phyloP scores from a whole-genome alignment of 2,329 filamentous ascomycete genomes.

The Graphilbum sp. region DNA sequence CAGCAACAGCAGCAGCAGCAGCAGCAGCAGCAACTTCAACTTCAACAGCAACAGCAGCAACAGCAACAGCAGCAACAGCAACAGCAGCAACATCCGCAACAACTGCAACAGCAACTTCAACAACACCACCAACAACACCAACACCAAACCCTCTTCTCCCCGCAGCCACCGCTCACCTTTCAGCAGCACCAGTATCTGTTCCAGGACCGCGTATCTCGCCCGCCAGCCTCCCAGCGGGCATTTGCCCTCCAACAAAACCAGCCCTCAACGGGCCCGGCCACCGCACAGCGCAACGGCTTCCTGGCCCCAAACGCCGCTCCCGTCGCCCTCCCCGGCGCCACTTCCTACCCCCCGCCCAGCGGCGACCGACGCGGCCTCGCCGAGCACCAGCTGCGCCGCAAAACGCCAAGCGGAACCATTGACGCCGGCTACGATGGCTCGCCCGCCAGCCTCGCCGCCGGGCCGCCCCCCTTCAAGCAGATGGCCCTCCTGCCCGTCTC shows the following conservation, averaged over 20 bases:
- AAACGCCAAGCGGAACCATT: slow-evolving; percentile 88
- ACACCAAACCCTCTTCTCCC: no score
- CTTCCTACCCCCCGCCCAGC: background rate
- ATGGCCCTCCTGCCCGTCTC: slow-evolving; percentile 61
- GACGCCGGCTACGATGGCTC: slow-evolving; percentile 84
- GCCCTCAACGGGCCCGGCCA: no score
- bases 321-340: background rate
- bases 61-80: slow-evolving; percentile 5
- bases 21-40: slow-evolving; percentile 7
- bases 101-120: slow-evolving; percentile 11
- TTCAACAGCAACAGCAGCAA: slow-evolving; percentile 5
- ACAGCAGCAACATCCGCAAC: slow-evolving; percentile 1
- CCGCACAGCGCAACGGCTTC: no score
- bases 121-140: background rate
- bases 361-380: slow-evolving; percentile 4
- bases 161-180: no score
- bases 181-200: no score
- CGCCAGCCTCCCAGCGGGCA: no score
- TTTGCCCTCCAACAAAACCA: no score
- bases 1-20: slow-evolving; percentile 9
- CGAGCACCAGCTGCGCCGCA: slow-evolving; percentile 73
- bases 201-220: no score
- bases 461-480: slow-evolving; percentile 68
- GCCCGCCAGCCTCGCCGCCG: slow-evolving; percentile 52
- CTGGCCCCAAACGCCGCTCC: slow-evolving; percentile 5